Conservation (phyloP, 139 green algal species). For the Closterium sp. region DNA sequence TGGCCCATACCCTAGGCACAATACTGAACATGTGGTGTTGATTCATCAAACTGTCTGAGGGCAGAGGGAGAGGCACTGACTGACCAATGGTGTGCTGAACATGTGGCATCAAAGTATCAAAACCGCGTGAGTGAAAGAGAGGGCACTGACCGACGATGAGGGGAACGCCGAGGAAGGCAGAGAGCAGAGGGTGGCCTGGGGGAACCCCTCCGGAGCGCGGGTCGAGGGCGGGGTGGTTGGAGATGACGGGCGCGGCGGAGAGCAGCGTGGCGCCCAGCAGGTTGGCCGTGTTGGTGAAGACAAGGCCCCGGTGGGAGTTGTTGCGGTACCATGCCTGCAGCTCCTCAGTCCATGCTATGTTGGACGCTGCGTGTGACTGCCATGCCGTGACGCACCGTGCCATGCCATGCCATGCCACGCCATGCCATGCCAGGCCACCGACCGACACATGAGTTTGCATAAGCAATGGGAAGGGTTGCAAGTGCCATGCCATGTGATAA, state of each 20-base stretch:
- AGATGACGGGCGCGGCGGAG: neutral
- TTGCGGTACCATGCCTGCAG: neutral
- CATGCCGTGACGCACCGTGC: neutral
- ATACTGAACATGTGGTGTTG: neutral
- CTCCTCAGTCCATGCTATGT: conserved; percentile 5
- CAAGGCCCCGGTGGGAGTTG: neutral
- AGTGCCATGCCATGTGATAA: neutral
- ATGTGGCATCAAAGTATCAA: too few relatives aligned
- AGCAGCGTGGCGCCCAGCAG: neutral
- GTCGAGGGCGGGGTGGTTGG: conserved; percentile 1
- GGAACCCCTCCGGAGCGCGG: neutral
- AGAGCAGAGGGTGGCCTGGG: neutral
- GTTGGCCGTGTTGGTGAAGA: conserved; percentile 5
- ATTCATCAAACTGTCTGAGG: too few relatives aligned
- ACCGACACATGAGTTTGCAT: too few relatives aligned
- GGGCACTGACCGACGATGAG: neutral
- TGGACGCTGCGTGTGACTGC: neutral
- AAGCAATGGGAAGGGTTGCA: too few relatives aligned
- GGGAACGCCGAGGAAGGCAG: neutral
- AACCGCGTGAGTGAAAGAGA: neutral
- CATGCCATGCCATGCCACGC: too few relatives aligned
- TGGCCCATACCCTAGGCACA: too few relatives aligned
- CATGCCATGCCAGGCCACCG: too few relatives aligned
- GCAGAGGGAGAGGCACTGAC: too few relatives aligned
- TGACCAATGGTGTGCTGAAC: neutral